Evolutionary conservation across 306 rosid genomes (phyloP).

Genomic region (Trichosanthes cucumerina): DNA sequence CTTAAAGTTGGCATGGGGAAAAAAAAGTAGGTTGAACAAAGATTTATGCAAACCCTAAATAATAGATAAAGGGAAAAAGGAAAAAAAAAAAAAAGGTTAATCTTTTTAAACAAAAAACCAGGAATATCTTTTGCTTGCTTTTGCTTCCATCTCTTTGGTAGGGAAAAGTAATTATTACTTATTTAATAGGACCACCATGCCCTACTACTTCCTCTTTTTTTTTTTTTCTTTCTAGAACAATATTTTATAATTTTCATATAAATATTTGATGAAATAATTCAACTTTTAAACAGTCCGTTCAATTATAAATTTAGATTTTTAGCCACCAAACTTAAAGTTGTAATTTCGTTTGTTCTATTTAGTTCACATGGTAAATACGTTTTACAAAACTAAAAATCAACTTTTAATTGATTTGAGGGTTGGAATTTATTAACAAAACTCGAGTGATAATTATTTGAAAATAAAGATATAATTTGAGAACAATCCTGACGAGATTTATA

Average conservation of each 20-base stretch:
- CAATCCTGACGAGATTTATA: too few relatives aligned
- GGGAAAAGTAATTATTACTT: neutral
- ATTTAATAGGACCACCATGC: neutral
- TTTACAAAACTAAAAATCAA: too few relatives aligned
- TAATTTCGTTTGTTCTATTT: too few relatives aligned
- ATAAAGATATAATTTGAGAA: too few relatives aligned
- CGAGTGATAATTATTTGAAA: too few relatives aligned
- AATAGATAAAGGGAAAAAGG: neutral
- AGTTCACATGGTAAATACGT: too few relatives aligned
- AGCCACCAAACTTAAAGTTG: too few relatives aligned
- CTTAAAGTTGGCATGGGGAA: neutral
- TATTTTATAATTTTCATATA: neutral
- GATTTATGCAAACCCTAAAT: neutral
- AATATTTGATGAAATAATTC: too few relatives aligned
- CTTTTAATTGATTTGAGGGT: too few relatives aligned
- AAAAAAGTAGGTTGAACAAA: neutral
- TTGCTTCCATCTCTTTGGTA: neutral
- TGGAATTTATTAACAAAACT: too few relatives aligned
- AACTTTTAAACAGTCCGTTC: too few relatives aligned
- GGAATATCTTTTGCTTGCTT: conserved; percentile 5
- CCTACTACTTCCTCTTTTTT: neutral
- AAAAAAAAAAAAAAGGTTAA: neutral
- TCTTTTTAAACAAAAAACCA: neutral
- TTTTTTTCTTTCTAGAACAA: neutral
- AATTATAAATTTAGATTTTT: too few relatives aligned